Conservation (phyloP, 2,329 filamentous ascomycete species). For the Pseudogymnoascus sp. region DNA sequence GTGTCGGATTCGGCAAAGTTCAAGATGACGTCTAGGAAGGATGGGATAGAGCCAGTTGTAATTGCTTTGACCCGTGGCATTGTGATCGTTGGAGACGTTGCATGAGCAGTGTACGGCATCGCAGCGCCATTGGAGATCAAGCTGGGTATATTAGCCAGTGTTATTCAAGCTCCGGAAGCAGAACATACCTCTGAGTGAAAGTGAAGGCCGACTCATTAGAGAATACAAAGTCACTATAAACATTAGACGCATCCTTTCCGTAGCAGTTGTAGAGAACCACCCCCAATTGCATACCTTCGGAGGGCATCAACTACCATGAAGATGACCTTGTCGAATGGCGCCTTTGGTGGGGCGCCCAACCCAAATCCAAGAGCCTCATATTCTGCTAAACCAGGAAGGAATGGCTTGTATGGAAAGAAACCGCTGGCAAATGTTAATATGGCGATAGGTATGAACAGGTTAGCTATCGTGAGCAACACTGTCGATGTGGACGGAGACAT, state of each 20-base stretch:
- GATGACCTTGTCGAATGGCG: conserved; percentile 79
- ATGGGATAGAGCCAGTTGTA: conserved; percentile 95
- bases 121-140: conserved; percentile 77
- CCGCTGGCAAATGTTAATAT: conserved; percentile 74
- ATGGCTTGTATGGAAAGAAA: conserved; percentile 97
- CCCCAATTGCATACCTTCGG: conserved; percentile 54
- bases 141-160: conserved; percentile 37
- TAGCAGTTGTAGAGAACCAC: not conserved
- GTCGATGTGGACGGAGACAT: conserved; percentile 21
- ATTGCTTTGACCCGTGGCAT: conserved; percentile 98
- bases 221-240: conserved; percentile 81
- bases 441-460: conserved; percentile 68
- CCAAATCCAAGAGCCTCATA: conserved; percentile 51
- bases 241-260: conserved; percentile 19
- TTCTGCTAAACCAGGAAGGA: conserved; percentile 74
- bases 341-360: conserved; percentile 49
- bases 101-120: conserved; percentile 89
- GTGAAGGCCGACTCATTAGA: conserved; percentile 70
- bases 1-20: conserved; percentile 95
- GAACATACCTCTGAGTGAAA: conserved; percentile 73
- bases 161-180: not conserved
- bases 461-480: conserved; percentile 54
- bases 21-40: conserved; percentile 91
- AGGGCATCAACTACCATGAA: conserved; percentile 98
- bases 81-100: conserved; percentile 92